Base-by-base conservation (phyloP, 176 grass and related monocot genomes). In the Ensete ventricosum region DNA sequence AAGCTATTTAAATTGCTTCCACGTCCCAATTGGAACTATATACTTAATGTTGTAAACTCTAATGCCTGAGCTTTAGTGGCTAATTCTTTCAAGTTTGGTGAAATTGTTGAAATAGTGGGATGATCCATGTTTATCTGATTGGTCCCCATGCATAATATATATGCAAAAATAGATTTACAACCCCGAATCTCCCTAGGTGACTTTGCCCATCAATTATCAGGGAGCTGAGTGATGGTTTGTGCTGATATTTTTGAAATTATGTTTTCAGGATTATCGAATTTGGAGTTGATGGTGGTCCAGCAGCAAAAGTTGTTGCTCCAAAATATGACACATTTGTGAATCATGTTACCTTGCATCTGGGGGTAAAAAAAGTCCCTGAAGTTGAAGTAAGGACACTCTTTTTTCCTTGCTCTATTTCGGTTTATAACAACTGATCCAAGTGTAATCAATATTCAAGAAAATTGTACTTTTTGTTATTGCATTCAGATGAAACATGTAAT, bases 261-360 rank as follows among this genome's bases (percentile, higher is more conserved):
- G 17, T 73, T 66, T 81, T 12, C 65, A 86, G 79, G 58, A 73
- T 78, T 54, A 62, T 67, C n/a, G 74, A 86, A 77, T 86, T 86
- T 78, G 84, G 84, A 53, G 54, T 63, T 53, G 84, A 86, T 68
- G 84, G 79, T 51, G 84, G 84, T 14, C 79, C 84, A 23, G 79
- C 79, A 52, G 68, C 76, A n/a, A 64, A 82, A 52, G 74, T 50
- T 26, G 34, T 86, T 29, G 27, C 55, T 27, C 79, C 84, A 10
- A 86, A 86, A 57, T 86, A 82, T 57, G 48, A 78, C 26, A 64
- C 26, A 53, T 82, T 86, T 68, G 50, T 60, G n/a, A 78, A 82
- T 67, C 74, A 86, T 74, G 67, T 82, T n/a, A 72, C 72, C 26
- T 48, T 9, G 1, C 79, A 69, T 63, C 51, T 69, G 14, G 79